Evolutionary conservation across 2,329 filamentous ascomycete genomes (phyloP), one percentile per base, ranked within the genome.

Genomic region (Fonsecaea pugnacius): DNA sequence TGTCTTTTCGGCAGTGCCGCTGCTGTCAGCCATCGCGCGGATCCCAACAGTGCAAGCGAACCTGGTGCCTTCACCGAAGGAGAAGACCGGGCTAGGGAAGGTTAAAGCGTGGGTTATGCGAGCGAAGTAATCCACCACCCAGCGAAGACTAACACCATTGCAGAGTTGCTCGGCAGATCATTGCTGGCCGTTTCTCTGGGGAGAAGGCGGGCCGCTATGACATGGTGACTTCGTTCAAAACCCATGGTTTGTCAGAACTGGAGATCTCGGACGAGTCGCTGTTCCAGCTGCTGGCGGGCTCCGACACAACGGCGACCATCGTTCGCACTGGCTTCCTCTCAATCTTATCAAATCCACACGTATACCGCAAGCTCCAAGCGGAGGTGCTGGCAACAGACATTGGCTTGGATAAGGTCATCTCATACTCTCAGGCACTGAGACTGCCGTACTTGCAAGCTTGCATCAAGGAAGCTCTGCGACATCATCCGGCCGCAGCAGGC

Each of bases 1-100:
- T 21, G 50, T 78, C 4, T 63, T 79, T 0, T 74, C 78, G 0
- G 73, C 76, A 4, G 73, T 79, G 48, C 76, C 78, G 1, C 74
- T 73, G 70, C 59, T 82, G 2, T 73, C 74, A n/a, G 70, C 65
- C 14, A 35, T 78, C 12, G 55, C 78, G 16, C 46, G 62, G 27
- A 64, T 61, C n/a, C 62, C 51, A 1, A 50, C 56, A 7, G 52
- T 67, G 7, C 65, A 67, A 27, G 40, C 50, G 10, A 54, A 52
- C 16, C 54, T 53, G 21, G 18, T 67, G 30, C 65, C 65, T 33
- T 57, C 62, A n/a, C 56, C 60, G 4, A 65, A 67, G 51, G 66
- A 68, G 52, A 46, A 43, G 38, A 55, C 56, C 16, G 66, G 64
- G 33, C 27, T 68, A 33, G 66, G 66, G 12, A 66, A 61, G 51